Evolutionary conservation across 768 basidiomycete species (phyloP), one percentile per base, ranked within the genome.

Genomic region (Chalciporus pseudorubinellus): DNA sequence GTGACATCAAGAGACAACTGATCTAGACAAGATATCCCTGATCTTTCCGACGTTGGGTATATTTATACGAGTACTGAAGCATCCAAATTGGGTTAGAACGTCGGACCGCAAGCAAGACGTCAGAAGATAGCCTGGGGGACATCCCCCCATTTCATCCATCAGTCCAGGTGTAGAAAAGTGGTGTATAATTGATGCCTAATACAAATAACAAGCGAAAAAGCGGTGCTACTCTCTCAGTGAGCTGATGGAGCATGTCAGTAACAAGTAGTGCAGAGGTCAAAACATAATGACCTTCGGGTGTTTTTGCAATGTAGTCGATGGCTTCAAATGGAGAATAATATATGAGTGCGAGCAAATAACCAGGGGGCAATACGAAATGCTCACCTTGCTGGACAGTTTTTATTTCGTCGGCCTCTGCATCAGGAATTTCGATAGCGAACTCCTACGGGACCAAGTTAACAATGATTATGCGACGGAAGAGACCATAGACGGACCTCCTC

Each of bases 381-480:
- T 50, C 63, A 94, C 95, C 95, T 71, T 98, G 89, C 59, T 83
- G 81, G 47, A 98, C 90, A 7, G 91, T 93, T 63, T 84, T 85
- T 66, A 98, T 98, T 62, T 85, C 85, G 70, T 98, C 95, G 10
- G 95, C 95, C 70, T 99, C 97, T 33, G 81, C 85, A 64, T 99
- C 97, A 14, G 97, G 95, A 64, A 99, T 99, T 72, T 98, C 97
- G 67, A 99, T 95, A 24, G 82, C 79, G 69, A 99, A 99, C 65
- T 98, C 97, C 92, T 98, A 61, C 31, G 16, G 48, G 39, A 16
- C 6, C 14, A 33, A 3, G 7, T 50, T 19, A 47, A 48, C 46
- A 34, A 16, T 48, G 53, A 36, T 36, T 36, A 48, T 52, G 48
- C 18, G 39, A 49, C 41, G 19, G n/a, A 50, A 29, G 24, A 34